Evolutionary conservation across 495 filamentous ascomycete genomes (phyloP), one percentile per base, ranked within the genome.

Genomic region (Penicillium steckii): DNA sequence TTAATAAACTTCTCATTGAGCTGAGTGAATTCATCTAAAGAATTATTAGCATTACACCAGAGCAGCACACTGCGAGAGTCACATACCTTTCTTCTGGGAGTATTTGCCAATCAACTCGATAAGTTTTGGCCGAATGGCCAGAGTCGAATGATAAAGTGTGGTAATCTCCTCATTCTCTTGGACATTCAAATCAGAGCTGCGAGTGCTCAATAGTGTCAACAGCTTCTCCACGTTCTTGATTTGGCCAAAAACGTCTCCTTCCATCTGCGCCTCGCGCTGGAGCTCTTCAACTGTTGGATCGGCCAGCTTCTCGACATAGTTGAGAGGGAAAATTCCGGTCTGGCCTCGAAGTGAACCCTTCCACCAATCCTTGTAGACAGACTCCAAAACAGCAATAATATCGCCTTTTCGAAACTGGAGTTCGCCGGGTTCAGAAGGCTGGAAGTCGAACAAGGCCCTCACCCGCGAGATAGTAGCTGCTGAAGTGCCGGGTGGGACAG

Each of bases 1-100:
- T 98, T 98, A 77, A 98, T 97, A 69, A 98, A 98, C 68, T 97
- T 97, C 61, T 98, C 94, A 65, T 98, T 98, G 35, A 98, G 80
- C 62, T 96, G 91, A 3, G 93, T 96, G 64, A 98, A 97, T 64
- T 98, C 94, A 71, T 98, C 91, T 96, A 55, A 8, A 46, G 13
- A 25, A 9, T 15, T 25, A 33, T 74, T 15, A 70, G 64, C 35
- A 51, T 48, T 3, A 12, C 9, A 47, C 40, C 25, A 19, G 45
- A n/a, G n/a, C 5, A n/a, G 8, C 32, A 32, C 12, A 30, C 44
- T 1, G 18, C 41, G 10, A 23, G 0, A 48, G 33, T 4, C 12
- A 42, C 62, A 49, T 76, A 94, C 91, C 94, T 73, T 98, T 98
- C 83, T 96, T 97, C 65, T 98, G 94, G 12, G 94, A 96, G 60